Evolutionary conservation across 164 flowering plant species (phyloP).

Genomic region (Magnolia changhungtana): DNA sequence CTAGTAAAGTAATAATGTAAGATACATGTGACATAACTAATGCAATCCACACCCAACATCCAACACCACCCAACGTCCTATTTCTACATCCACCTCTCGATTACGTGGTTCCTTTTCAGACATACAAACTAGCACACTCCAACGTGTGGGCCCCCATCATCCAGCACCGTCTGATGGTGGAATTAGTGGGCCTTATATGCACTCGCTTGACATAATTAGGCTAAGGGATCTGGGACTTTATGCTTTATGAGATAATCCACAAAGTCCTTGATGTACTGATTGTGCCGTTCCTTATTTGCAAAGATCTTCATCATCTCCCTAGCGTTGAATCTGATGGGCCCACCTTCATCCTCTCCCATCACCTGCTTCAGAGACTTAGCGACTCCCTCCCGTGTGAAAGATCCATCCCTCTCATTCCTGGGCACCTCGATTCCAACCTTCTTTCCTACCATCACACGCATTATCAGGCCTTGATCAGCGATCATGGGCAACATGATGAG

Average conservation of each 20-base stretch:
- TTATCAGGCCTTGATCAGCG: constrained; percentile 29
- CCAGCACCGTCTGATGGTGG: no score
- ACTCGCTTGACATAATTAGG: not conserved
- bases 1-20: no score
- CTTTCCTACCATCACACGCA: constrained; percentile 37
- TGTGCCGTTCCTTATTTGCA: constrained; percentile 21
- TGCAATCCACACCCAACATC: no score
- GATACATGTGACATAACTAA: no score
- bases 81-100: no score
- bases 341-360: constrained; percentile 25
- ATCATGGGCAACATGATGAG: constrained; percentile 28
- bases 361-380: constrained; percentile 32
- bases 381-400: constrained; percentile 23
- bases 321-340: constrained; percentile 12
- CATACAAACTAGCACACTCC: no score
- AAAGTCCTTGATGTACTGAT: constrained; percentile 23
- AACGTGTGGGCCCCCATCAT: no score
- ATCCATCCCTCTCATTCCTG: constrained; percentile 37
- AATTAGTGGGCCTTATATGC: no score
- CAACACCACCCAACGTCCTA: no score
- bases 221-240: not conserved
- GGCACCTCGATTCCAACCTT: constrained; percentile 37
- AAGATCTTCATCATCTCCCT: constrained; percentile 11
- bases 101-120: no score
- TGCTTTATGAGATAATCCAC: constrained; percentile 18